Evolutionary conservation across 129 eudicot genomes (phyloP), one percentile per base, ranked within the genome.

Genomic region (Artemisia argyi): DNA sequence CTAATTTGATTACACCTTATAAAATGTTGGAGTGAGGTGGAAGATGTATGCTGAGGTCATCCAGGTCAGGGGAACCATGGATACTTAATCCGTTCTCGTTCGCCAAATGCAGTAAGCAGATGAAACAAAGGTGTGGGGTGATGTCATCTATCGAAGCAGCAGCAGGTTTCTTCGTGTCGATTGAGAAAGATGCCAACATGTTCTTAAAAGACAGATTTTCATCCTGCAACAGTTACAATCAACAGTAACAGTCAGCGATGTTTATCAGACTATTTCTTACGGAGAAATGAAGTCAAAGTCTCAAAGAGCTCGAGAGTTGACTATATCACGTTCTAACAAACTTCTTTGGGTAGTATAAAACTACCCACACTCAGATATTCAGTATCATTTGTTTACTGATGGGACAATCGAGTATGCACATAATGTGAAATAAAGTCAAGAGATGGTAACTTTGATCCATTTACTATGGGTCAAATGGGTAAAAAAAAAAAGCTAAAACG

Each of bases 91-190:
- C 94, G 11, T 87, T 93, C 75, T 90, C 96, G 15, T 90, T 90
- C 4, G 96, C 96, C 60, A 87, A 74, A 79, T 90, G 96, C 65
- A 90, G 49, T 59, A 90, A 16, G 74, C 94, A 90, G 65, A 89
- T 86, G 74, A 89, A 89, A 75, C 88, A 89, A 65, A 89, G 81
- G 73, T 89, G 96, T 4, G 90, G 84, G 14, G 94, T 85, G 77
- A 90, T 87, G 47, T 83, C 89, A n/a, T 72, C 65, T 18, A 79
- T 48, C 8, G 84, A 76, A 74, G 93, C 84, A 24, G 90, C 84
- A 62, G 73, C 79, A 10, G 79, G 73, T 74, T 65, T 74, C 19
- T 69, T 65, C 76, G 79, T 78, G 32, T 73, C 74, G 1, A 69
- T 53, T n/a, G 85, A 84, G 61, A 85, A 83, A 19, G 74, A 71